Base-by-base conservation (phyloP, 2,329 filamentous ascomycete species). In the Beauveria sp. region DNA sequence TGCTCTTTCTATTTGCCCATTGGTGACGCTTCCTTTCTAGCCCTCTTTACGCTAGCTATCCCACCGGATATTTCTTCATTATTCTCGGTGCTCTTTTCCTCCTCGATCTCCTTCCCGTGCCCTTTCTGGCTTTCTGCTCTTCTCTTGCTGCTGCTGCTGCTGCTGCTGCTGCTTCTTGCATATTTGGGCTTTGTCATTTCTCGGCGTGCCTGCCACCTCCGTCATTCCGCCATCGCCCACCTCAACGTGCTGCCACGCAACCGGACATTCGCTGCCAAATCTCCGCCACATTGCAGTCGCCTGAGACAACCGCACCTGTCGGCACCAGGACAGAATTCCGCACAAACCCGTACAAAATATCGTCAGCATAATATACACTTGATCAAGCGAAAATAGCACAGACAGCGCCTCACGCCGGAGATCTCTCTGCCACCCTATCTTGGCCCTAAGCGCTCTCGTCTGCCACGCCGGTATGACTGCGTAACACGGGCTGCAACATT, bases 291-390 rank as follows among this genome's bases (percentile, higher is more conserved):
- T 52, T 60, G 48, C 48, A 31, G n/a, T 52, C 48, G 57, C 40
- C 57, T 28, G 57, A 60, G 57, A 60, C 57, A 60, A 60, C 43
- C 57, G 24, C 38, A 60, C 26, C 38, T 60, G 38, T 45, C 24
- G 31, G 18, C 38, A 43, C n/a, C 57, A 52, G 6, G 31, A 45
- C 57, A 60, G 3, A 60, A 52, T 45, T 52, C 57, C 57, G 24
- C 56, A 52, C 8, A 40, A 45, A 34, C 57, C 46, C 18, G 26
- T 52, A 60, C 57, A 60, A 26, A 60, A 52, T 60, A 60, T 60
- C 24, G 20, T 60, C 57, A 60, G 22, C 57, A 52, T 45, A 52
- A 52, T 60, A 60, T 52, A 52, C 48, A 45, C 20, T 45, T 28
- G 38, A 51, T 46, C 48, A 40, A 59, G 46, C 14, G 42, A 16